Evolutionary conservation across 2,329 filamentous ascomycete genomes (phyloP), one percentile per base, ranked within the genome.

Genomic region (Passalora sequoiae): DNA sequence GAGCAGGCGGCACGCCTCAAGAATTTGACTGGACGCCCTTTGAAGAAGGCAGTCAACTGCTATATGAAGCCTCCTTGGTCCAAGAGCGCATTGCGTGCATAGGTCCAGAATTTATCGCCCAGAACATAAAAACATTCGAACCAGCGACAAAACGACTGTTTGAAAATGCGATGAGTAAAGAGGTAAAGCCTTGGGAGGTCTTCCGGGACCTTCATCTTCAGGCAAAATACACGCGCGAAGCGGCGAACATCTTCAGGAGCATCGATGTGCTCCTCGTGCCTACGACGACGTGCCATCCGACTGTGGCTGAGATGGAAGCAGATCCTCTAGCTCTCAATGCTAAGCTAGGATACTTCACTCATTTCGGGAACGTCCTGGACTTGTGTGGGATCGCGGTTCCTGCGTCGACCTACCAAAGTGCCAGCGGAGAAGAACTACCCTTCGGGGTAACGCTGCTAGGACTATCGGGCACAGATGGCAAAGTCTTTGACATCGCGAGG

Each of bases 311-410:
- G 45, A 67, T 81, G 35, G 62, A 67, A 1, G 61, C 61, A 2
- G 72, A 78, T 30, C 77, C 77, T 0, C 66, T 81, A 16, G 61
- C 59, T 12, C 69, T 74, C 54, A 81, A 81, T 51, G 73, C 73
- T 3, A 60, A 68, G 3, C 56, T 79, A 4, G 75, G 76, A 4
- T 72, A 69, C 28, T 81, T 79, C 44, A 79, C 77, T 0, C 78
- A 80, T 54, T 80, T 75, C 54, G 78, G 72, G 12, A 81, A 81
- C 52, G 75, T 81, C 20, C 59, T 81, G 13, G 77, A 81, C 58
- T 68, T 79, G 53, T 73, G 71, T 28, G 75, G 72, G 2, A 53
- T 77, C 7, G 69, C 73, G 1, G 66, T 79, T n/a, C 74, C 75
- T 1, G 76, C 76, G 1, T 71, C 71, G 1, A 62, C 45, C 5